Conservation (phyloP, 768 basidiomycete genomes). For the Leucosporidium scottii region DNA sequence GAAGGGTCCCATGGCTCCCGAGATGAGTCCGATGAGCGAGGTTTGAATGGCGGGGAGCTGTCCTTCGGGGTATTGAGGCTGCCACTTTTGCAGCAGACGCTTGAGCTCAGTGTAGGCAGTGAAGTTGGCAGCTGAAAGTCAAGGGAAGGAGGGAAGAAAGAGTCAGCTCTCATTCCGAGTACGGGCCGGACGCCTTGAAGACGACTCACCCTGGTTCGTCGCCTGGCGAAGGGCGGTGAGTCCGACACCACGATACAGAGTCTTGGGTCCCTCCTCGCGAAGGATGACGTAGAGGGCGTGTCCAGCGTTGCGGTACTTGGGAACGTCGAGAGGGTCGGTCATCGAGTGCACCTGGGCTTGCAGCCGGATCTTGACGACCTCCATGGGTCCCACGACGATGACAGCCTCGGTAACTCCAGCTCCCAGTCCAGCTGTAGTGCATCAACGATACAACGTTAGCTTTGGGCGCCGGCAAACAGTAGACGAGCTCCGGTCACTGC, state of each 20-base stretch:
- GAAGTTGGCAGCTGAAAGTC: conserved; percentile 73
- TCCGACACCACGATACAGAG: conserved; percentile 86
- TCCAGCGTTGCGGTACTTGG: conserved; percentile 90
- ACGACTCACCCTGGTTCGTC: conserved; percentile 77
- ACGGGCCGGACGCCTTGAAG: background rate
- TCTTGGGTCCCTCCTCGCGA: conserved; percentile 75
- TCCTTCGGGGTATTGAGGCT: conserved; percentile 57
- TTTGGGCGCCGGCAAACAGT: background rate
- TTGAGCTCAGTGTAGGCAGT: conserved; percentile 97
- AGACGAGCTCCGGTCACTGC: background rate
- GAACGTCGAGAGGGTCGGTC: conserved; percentile 86
- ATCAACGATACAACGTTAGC: background rate
- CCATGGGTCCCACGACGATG: conserved; percentile 94
- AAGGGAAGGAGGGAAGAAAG: background rate
- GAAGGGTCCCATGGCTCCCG: conserved; percentile 96
- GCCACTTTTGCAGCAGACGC: conserved; percentile 64
- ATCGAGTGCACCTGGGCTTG: conserved; percentile 97
- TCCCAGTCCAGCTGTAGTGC: conserved; percentile 69
- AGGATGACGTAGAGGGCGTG: conserved; percentile 94
- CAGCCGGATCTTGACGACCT: conserved; percentile 95
- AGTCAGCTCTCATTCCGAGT: background rate
- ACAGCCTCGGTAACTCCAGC: conserved; percentile 68
- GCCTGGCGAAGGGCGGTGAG: conserved; percentile 92
- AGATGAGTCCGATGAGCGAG: conserved; percentile 88
- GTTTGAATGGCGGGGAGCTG: conserved; percentile 92